phyloP scores from a whole-genome alignment of 805 yeast genomes.

The Metschnikowia cerradonensis region DNA sequence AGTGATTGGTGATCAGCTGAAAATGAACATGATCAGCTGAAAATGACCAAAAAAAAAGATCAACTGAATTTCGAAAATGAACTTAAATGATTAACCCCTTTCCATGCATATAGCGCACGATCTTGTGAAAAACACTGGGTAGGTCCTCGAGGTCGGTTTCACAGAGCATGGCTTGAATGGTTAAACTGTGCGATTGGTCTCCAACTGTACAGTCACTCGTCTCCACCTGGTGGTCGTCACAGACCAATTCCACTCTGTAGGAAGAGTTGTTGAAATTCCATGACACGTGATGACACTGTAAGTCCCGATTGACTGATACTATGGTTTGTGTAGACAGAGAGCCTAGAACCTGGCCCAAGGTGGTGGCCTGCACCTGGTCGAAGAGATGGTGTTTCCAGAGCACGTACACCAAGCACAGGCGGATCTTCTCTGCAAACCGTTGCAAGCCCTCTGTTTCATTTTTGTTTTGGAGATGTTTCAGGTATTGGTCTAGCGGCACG shows the following conservation, averaged over 20 bases:
- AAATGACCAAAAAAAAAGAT: background rate
- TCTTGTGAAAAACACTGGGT: background rate
- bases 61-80: background rate
- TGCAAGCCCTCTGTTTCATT: conserved; percentile 18
- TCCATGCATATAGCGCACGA: conserved; percentile 6
- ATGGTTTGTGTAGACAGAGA: conserved; percentile 2
- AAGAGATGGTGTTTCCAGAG: conserved; percentile 34
- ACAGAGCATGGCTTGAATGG: conserved; percentile 9
- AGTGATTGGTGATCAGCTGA: background rate
- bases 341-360: background rate
- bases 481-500: conserved; percentile 23
- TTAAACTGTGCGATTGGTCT: background rate
- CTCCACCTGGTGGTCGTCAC: conserved; percentile 18
- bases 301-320: conserved; percentile 21
- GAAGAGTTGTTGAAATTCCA: conserved; percentile 6
- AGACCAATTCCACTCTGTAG: conserved; percentile 19
- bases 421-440: conserved; percentile 22
- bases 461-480: conserved; percentile 9
- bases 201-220: conserved; percentile 3
- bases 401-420: conserved; percentile 20
- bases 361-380: conserved; percentile 12
- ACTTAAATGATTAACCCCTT: background rate
- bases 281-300: conserved; percentile 23
- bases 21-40: background rate
- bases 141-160: conserved; percentile 5